A percentile compares a stretch with the other conserved stretches of the same genome.
Evolutionary conservation across 192 early-diverging fungal species (phyloP).

Genomic region (Phycomyces nitens): DNA sequence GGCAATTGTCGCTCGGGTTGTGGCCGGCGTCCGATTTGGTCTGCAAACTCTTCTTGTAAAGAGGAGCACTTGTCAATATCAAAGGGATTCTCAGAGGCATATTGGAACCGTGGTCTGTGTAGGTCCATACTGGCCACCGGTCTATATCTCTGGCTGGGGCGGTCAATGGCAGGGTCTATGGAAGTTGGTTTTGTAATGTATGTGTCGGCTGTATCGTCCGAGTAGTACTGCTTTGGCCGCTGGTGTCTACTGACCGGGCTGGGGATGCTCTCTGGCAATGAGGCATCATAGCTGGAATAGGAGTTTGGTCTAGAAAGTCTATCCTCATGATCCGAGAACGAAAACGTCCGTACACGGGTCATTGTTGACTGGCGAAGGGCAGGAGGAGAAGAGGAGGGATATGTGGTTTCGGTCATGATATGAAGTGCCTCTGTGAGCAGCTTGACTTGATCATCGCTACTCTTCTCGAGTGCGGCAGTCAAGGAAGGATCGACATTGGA

Average conservation of each 20-base stretch:
- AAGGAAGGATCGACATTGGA: background rate
- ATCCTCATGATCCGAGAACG: slow-evolving; percentile 1
- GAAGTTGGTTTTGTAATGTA: too few species aligned
- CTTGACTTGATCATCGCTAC: background rate
- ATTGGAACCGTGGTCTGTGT: too few species aligned
- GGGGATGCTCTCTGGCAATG: background rate
- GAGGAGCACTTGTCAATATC: too few species aligned
- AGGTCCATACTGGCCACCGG: too few species aligned
- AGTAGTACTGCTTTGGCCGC: background rate
- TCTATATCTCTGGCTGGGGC: too few species aligned
- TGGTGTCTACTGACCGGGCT: background rate
- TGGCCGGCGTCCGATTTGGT: too few species aligned
- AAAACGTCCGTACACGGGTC: background rate
- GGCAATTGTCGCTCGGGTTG: too few species aligned
- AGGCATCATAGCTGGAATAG: slow-evolving; percentile 1
- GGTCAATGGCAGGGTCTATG: too few species aligned
- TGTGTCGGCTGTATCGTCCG: background rate
- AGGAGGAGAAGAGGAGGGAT: background rate
- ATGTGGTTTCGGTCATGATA: background rate
- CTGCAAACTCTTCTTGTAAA: too few species aligned
- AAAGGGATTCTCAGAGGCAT: too few species aligned
- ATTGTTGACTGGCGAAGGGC: background rate
- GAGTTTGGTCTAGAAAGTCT: slow-evolving; percentile 1
- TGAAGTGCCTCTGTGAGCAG: background rate
- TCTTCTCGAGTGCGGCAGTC: background rate